A percentile compares a stretch with the other conserved stretches of the same genome.
These are phyloP conservation scores for Fraxinus greggii DNA, from an alignment of 305 asterid genomes.

Conservation along the genomic window DNA sequence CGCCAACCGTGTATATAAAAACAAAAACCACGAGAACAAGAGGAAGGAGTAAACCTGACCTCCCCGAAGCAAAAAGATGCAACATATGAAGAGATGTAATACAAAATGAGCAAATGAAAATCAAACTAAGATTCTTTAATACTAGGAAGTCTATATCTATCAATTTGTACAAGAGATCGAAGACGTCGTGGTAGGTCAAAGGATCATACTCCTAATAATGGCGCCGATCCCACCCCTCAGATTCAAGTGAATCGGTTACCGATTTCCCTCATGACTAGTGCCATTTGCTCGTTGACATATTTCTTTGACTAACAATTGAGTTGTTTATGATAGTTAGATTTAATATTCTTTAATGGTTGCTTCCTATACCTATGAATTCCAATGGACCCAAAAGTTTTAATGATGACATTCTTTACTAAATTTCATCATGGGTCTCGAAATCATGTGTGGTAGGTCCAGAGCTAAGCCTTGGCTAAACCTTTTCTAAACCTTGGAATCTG, in stretches of 20 bases:
- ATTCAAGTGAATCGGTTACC: not conserved
- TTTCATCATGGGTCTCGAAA: constrained; percentile 2
- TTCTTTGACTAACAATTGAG: constrained; percentile 3
- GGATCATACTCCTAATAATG: not conserved
- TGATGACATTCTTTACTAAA: not conserved
- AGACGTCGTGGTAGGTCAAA: not conserved
- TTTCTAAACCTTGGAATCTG: not conserved
- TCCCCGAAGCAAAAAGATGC: not conserved
- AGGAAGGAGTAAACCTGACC: not conserved
- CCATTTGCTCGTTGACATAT: not conserved
- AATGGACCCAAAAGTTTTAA: not conserved
- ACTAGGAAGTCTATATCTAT: not conserved
- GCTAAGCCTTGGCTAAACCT: not conserved
- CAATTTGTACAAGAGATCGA: not conserved
- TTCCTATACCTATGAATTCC: not conserved
- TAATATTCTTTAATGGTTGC: constrained; percentile 9
- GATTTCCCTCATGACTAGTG: not conserved
- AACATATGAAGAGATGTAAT: not conserved
- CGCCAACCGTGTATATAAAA: not conserved
- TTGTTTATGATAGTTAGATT: not conserved
- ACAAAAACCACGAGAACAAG: not conserved
- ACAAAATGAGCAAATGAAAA: not conserved
- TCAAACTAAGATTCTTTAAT: not conserved
- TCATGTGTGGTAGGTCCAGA: not conserved
- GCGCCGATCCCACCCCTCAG: not conserved